Evolutionary conservation across 805 yeast species (phyloP), one percentile per base, ranked within the genome.

Genomic region (Hanseniaspora meyeri): DNA sequence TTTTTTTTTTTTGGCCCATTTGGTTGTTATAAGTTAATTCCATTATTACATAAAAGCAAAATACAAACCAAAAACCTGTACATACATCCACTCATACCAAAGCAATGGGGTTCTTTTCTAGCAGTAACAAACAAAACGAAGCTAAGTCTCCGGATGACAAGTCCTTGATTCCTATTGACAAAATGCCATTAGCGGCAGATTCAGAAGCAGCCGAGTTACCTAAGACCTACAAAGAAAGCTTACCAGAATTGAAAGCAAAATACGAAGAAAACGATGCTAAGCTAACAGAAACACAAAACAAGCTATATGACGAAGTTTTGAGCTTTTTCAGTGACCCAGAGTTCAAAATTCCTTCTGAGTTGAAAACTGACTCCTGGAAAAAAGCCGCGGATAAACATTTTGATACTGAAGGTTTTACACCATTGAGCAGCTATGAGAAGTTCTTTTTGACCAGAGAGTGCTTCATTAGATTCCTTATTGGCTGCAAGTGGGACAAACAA

Each of bases 381-480:
- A 24, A 51, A 20, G 49, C 36, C n/a, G 10, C 37, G 20, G 50
- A 36, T 12, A 24, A 31, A 19, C 69, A 72, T 20, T 72, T 72
- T 48, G 76, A 77, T 52, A 68, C 66, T 56, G 66, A 70, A 36
- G 68, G 68, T 24, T 67, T 66, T 53, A 67, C 64, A 48, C 47
- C 62, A 1, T 64, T 83, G 40, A 65, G 70, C 24, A 62, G 66
- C 2, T 62, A 65, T 60, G 72, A 69, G 50, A 67, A 63, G 55
- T 62, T 60, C 40, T 70, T 71, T 69, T 57, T 78, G 54, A 74
- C 81, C 5, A 72, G 75, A 61, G 83, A 78, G 62, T 77, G 83
- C 61, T 70, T 78, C 37, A 62, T 77, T 51, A 65, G 82, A 57
- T 78, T 76, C 59, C 67, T 78, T 48, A 66, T 79, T 43, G 82